A percentile compares a stretch with the other conserved stretches of the same genome.
These are phyloP conservation scores for Dillenia suffruticosa DNA, from an alignment of 164 flowering plant genomes.

Conservation along the genomic window DNA sequence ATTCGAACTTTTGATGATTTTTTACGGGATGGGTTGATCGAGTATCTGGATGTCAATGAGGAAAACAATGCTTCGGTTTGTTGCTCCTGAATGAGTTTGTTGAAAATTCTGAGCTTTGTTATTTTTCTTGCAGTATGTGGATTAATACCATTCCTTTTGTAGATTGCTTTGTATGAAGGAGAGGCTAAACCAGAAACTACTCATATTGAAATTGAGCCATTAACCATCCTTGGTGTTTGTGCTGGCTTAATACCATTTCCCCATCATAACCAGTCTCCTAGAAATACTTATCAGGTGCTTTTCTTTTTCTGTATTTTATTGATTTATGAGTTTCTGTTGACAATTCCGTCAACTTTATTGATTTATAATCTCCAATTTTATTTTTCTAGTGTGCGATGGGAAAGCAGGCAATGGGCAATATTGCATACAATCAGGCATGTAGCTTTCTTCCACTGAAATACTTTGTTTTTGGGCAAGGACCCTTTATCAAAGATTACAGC, in stretches of 20 bases:
- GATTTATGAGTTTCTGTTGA: background rate
- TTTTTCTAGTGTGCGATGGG: conserved; percentile 95
- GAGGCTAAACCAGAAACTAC: conserved; percentile 72
- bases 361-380: background rate
- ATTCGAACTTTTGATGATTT: conserved; percentile 80
- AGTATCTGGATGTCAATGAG: conserved; percentile 98
- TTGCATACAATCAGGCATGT: conserved; percentile 93
- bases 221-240: conserved; percentile 85
- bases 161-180: conserved; percentile 90
- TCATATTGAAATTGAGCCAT: conserved; percentile 97
- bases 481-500: too few species aligned
- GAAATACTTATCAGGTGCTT: conserved; percentile 95
- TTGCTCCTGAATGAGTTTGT: background rate
- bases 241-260: conserved; percentile 96
- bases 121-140: too few species aligned
- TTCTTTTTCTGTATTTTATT: background rate
- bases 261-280: conserved; percentile 97
- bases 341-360: conserved; percentile 1
- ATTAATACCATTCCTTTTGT: background rate
- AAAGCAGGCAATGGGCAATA: conserved; percentile 99
- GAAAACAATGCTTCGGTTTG: conserved; percentile 96
- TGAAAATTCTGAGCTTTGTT: too few species aligned
- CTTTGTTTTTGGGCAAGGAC: too few species aligned
- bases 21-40: conserved; percentile 81
- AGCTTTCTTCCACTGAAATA: background rate